phyloP scores from a whole-genome alignment of 495 filamentous ascomycete species.

The Neurospora sp. region DNA sequence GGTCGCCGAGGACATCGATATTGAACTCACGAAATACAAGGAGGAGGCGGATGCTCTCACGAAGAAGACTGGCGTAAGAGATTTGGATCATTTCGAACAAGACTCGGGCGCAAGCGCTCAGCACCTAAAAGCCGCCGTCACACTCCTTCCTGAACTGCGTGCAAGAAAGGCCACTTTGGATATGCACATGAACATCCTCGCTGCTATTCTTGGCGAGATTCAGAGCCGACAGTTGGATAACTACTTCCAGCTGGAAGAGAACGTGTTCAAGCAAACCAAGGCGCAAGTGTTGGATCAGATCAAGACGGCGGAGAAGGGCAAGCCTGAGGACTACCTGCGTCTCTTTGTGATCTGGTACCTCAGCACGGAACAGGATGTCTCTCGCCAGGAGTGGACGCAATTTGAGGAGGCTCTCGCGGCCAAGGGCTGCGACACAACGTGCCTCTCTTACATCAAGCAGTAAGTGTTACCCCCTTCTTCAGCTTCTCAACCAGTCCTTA shows the following conservation, averaged over 20 bases:
- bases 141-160: conserved; percentile 79
- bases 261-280: conserved; percentile 86
- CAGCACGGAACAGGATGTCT: conserved; percentile 85
- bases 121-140: conserved; percentile 93
- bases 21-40: conserved; percentile 86
- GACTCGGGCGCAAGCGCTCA: conserved; percentile 81
- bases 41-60: conserved; percentile 93
- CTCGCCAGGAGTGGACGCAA: conserved; percentile 67
- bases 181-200: conserved; percentile 85
- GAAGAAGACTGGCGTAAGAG: conserved; percentile 85
- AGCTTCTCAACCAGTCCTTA: not conserved
- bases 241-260: conserved; percentile 93
- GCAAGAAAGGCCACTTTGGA: conserved; percentile 87
- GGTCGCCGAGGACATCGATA: conserved; percentile 38
- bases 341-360: conserved; percentile 97
- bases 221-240: conserved; percentile 83
- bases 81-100: conserved; percentile 86
- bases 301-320: conserved; percentile 70
- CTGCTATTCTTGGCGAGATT: conserved; percentile 19
- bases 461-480: conserved; percentile 28
- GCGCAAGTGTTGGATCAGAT: conserved; percentile 81
- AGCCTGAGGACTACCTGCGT: conserved; percentile 76
- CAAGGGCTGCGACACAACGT: conserved; percentile 61
- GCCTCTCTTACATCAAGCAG: conserved; percentile 78
- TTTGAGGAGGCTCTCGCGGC: conserved; percentile 80